Evolutionary conservation across 257 asterid species (phyloP).

Genomic region (Lantana camara): DNA sequence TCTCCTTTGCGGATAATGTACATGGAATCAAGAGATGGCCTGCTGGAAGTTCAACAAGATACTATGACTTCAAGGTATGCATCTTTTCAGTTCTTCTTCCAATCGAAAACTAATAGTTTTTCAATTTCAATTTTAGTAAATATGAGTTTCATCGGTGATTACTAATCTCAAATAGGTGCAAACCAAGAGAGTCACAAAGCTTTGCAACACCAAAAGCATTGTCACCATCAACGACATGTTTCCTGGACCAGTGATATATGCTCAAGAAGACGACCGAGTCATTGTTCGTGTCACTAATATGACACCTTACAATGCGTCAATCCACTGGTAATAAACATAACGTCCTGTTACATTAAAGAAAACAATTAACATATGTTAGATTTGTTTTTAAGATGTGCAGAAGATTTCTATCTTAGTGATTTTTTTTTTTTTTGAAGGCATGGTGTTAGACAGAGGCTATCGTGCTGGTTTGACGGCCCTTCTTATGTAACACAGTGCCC

Average conservation of each 20-base stretch:
- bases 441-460: constrained; percentile 59
- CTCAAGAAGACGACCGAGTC: constrained; percentile 63
- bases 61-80: constrained; percentile 54
- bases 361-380: neutral
- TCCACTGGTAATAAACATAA: constrained; percentile 58
- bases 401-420: too few relatives aligned
- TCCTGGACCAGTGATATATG: constrained; percentile 67
- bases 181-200: constrained; percentile 50
- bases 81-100: neutral
- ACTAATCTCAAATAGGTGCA: constrained; percentile 50
- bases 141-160: too few relatives aligned
- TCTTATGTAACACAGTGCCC: constrained; percentile 71
- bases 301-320: constrained; percentile 58
- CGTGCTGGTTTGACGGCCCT: constrained; percentile 78
- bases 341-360: too few relatives aligned
- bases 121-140: too few relatives aligned
- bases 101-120: neutral
- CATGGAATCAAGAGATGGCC: constrained; percentile 40
- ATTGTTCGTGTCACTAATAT: constrained; percentile 45
- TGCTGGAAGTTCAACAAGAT: constrained; percentile 50
- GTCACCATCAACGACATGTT: constrained; percentile 52
- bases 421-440: constrained; percentile 48
- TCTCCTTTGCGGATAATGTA: constrained; percentile 26
- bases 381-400: too few relatives aligned
- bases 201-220: constrained; percentile 46